Conservation (phyloP, 495 filamentous ascomycete species). For the Penicillium egyptiacum region DNA sequence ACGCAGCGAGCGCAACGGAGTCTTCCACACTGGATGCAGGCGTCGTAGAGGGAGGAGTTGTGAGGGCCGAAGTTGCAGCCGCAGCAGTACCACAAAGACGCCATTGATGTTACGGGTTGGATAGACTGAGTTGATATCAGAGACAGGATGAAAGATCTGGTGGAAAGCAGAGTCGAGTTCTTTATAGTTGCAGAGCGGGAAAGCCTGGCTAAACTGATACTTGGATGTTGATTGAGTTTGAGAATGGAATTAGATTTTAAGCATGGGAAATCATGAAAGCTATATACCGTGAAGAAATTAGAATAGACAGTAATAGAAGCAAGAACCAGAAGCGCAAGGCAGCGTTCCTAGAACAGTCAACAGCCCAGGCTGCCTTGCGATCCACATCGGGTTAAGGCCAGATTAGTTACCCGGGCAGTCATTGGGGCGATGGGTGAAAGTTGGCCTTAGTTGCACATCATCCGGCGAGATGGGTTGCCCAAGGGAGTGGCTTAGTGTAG, state of each 20-base stretch:
- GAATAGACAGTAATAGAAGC: not conserved
- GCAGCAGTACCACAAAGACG: constrained; percentile 38
- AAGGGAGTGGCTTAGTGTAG: constrained; percentile 17
- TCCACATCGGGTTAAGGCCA: constrained; percentile 18
- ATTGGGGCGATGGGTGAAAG: constrained; percentile 11
- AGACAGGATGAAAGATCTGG: not conserved
- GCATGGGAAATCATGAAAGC: constrained; percentile 4
- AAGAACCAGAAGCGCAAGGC: constrained; percentile 15
- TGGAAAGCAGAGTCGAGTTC: not conserved
- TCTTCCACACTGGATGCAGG: constrained; percentile 29
- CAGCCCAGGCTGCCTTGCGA: constrained; percentile 17
- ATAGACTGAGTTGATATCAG: not conserved
- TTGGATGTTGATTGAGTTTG: constrained; percentile 15
- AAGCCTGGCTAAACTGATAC: constrained; percentile 2
- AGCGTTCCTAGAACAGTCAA: constrained; percentile 10
- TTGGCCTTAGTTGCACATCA: constrained; percentile 8
- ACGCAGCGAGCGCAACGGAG: constrained; percentile 24
- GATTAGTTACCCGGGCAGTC: constrained; percentile 10
- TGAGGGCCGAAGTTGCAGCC: constrained; percentile 34
- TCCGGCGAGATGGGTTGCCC: constrained; percentile 8
- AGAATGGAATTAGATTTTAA: constrained; percentile 14
- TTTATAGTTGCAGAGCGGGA: constrained; percentile 4
- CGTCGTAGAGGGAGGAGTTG: constrained; percentile 24
- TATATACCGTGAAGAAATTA: constrained; percentile 1
- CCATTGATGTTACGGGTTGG: constrained; percentile 18